Evolutionary conservation across 2,329 filamentous ascomycete species (phyloP), one percentile per base, ranked within the genome.

Genomic region (Calonectria multiphialidica): DNA sequence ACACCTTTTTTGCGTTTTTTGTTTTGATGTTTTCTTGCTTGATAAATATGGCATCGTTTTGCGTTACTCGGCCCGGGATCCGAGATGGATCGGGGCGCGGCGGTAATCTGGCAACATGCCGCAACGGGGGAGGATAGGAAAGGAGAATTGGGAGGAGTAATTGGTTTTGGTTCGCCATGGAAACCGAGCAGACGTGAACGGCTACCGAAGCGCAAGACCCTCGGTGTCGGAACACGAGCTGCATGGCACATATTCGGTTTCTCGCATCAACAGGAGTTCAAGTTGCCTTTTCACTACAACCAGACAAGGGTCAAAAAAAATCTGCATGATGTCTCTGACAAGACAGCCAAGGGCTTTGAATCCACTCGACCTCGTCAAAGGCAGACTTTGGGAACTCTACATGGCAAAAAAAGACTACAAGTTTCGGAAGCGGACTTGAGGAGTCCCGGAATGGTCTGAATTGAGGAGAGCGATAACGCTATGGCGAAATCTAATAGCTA

Each of bases 401-500:
- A 74, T 70, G 70, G 77, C 75, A 77, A 75, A 30, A 68, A 77
- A 75, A 30, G 70, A 64, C 70, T 62, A 66, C 71, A 66, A 77
- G 76, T 71, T 74, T 77, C 77, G 74, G 74, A 80, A 79, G 75
- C 77, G 78, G 75, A 80, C 65, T 79, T 75, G 75, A 72, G 53
- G 63, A 76, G 71, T 74, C 73, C 64, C 70, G 74, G 72, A 74
- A 78, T 72, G 73, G 75, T 75, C 78, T 78, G 76, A 80, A 78
- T 79, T 79, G 78, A 79, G 64, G 76, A 80, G 80, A 81, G 80
- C 80, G 79, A 81, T 78, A 77, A 81, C 76, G 80, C 80, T 81
- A 81, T 80, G 77, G 80, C 79, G 80, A 81, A 81, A 81, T 81
- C 79, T 80, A 81, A 81, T 80, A 81, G 80, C 80, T 80, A 81